Evolutionary conservation across 2,329 filamentous ascomycete genomes (phyloP), one percentile per base, ranked within the genome.

Genomic region (Sodiomyces alkalinus): DNA sequence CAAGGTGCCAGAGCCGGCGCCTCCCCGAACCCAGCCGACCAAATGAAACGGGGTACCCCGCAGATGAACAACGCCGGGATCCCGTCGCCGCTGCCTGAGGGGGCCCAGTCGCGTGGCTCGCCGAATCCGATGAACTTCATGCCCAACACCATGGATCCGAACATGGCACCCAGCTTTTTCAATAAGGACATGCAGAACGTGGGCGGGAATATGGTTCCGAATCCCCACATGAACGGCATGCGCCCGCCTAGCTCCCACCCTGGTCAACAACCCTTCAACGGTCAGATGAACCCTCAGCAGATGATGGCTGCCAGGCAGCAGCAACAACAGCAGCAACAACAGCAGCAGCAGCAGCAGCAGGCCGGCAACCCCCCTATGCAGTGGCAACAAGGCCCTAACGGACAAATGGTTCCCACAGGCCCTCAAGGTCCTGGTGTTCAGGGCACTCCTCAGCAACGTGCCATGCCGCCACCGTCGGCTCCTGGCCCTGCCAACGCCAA

Each of bases 41-140:
- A 80, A 52, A 82, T 83, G 65, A 82, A 81, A 61, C 74, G 80
- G 28, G 72, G 72, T 27, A 80, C 76, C 16, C 77, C 78, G 16
- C 78, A 81, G 50, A 74, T 83, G 64, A 69, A 68, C 42, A 69
- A 69, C 33, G 66, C 66, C 20, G 72, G 67, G 31, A 72, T 82
- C 38, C 75, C 77, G 15, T 83, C 75, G 15, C 79, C 74, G 6
- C 62, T 80, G 36, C 75, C 76, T 3, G 80, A 81, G 45, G 76
- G 71, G 17, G 61, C 58, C 10, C 74, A 66, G 58, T 80, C 69
- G 33, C 68, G 64, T 42, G 69, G 63, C 51, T 80, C 75, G 33
- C 75, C 75, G 27, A 73, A 63, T 53, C 56, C 64, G 11, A 68
- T 71, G 57, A 67, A 64, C 45, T 77, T 79, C 41, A 74, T 75